These are phyloP conservation scores for Zizania latifolia DNA, from an alignment of 176 grass and related monocot species.

Conservation along the genomic window DNA sequence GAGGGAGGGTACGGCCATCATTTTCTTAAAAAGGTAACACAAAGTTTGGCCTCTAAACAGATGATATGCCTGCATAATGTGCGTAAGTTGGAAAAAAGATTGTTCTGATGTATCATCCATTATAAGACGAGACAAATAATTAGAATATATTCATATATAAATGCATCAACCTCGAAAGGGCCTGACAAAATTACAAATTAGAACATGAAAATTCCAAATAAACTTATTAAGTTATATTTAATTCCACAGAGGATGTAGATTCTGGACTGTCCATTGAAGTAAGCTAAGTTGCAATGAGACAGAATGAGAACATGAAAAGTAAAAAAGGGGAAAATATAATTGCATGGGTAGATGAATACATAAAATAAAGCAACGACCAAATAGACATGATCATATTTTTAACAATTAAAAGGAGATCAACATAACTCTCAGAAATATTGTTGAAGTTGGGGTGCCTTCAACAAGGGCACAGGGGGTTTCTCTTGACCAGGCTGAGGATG, in stretches of 20 bases:
- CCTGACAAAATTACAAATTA: neutral
- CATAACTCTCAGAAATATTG: conserved; percentile 37
- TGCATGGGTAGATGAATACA: neutral
- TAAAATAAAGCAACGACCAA: conserved; percentile 9
- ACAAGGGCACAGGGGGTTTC: conserved; percentile 69
- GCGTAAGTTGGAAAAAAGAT: too few relatives aligned
- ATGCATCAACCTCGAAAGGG: neutral
- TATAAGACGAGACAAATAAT: too few relatives aligned
- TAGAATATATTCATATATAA: neutral
- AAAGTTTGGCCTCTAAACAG: neutral
- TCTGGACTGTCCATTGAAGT: neutral
- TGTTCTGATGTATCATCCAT: too few relatives aligned
- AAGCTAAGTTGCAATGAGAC: neutral
- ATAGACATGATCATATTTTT: neutral
- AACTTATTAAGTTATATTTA: neutral
- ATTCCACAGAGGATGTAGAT: neutral
- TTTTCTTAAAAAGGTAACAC: neutral
- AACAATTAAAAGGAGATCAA: conserved; percentile 8
- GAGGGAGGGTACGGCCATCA: neutral
- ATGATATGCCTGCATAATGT: neutral
- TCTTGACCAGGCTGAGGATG: conserved; percentile 83
- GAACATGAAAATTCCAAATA: neutral
- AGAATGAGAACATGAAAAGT: neutral
- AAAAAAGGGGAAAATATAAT: conserved; percentile 3
- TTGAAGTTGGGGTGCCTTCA: conserved; percentile 55